phyloP scores from a whole-genome alignment of 2,329 filamentous ascomycete species.

The Stenocarpella maydis region DNA sequence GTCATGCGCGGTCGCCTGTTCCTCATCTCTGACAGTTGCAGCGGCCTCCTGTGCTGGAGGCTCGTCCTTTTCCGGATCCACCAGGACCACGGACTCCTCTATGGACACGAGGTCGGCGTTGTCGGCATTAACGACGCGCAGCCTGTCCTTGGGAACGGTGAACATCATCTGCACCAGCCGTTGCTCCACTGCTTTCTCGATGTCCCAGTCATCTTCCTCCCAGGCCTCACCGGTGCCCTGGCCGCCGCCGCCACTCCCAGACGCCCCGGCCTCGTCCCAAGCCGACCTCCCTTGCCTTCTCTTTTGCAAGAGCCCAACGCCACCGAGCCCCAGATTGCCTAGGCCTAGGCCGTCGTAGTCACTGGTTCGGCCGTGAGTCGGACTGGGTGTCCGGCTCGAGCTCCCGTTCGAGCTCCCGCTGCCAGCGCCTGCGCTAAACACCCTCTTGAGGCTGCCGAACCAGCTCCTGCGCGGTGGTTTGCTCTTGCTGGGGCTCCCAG shows the following conservation, averaged over 20 bases:
- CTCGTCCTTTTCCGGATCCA: slow-evolving; percentile 49
- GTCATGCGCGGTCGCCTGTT: neutral
- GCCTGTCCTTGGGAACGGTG: slow-evolving; percentile 85
- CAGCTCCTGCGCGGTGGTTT: slow-evolving; percentile 66
- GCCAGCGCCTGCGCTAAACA: slow-evolving; percentile 59
- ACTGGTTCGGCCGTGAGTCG: slow-evolving; percentile 45
- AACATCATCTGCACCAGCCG: slow-evolving; percentile 87
- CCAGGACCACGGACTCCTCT: slow-evolving; percentile 47
- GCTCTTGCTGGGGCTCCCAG: slow-evolving; percentile 64
- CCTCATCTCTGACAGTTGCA: neutral
- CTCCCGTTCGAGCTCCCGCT: slow-evolving; percentile 40
- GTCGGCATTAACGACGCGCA: slow-evolving; percentile 90
- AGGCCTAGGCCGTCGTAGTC: slow-evolving; percentile 54
- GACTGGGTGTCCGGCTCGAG: slow-evolving; percentile 38
- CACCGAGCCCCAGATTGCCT: slow-evolving; percentile 50
- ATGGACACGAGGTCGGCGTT: slow-evolving; percentile 51
- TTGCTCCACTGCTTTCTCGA: slow-evolving; percentile 76
- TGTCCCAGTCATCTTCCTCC: slow-evolving; percentile 75
- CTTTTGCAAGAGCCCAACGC: slow-evolving; percentile 52
- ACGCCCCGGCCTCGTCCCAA: slow-evolving; percentile 50
- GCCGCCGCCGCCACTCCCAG: slow-evolving; percentile 42
- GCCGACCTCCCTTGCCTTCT: slow-evolving; percentile 64
- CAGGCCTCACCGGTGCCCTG: slow-evolving; percentile 54
- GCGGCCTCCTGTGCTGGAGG: neutral
- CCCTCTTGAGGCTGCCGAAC: slow-evolving; percentile 73